Evolutionary conservation across 768 basidiomycete genomes (phyloP).

Genomic region (Pleurotus pulmonarius): DNA sequence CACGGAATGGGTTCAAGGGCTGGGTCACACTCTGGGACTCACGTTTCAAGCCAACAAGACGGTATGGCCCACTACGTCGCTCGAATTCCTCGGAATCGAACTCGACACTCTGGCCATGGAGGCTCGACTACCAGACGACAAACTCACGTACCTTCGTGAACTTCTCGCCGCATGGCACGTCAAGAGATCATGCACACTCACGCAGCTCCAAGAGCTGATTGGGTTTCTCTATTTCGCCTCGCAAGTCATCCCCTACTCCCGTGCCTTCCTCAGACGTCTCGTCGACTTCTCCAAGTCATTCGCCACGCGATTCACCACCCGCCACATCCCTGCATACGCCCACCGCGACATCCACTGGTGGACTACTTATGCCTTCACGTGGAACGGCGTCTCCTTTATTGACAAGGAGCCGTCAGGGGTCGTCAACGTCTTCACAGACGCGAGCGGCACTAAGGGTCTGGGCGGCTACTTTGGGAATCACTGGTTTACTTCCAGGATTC

Average conservation of each 20-base stretch:
- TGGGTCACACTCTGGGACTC: constrained; percentile 24
- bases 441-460: constrained; percentile 25
- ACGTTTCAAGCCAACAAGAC: constrained; percentile 24
- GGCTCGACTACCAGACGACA: constrained; percentile 9
- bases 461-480: constrained; percentile 17
- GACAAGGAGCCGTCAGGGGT: constrained; percentile 6
- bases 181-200: background rate
- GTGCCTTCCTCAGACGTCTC: constrained; percentile 12
- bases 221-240: constrained; percentile 14
- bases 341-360: constrained; percentile 29
- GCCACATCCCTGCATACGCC: constrained; percentile 18
- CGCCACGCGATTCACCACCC: constrained; percentile 12
- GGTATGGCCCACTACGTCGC: constrained; percentile 15
- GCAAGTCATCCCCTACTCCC: constrained; percentile 10
- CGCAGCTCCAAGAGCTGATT: constrained; percentile 11
- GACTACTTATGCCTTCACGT: constrained; percentile 16
- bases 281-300: constrained; percentile 24
- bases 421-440: constrained; percentile 25
- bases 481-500: constrained; percentile 22
- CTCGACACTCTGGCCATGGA: background rate
- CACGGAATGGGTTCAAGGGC: constrained; percentile 24
- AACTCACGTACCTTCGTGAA: constrained; percentile 8
- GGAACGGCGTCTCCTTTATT: constrained; percentile 25
- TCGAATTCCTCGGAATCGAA: too few relatives aligned
- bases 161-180: constrained; percentile 1